Evolutionary conservation across 2,329 filamentous ascomycete genomes (phyloP).

Genomic region (Aspergillus tanneri): DNA sequence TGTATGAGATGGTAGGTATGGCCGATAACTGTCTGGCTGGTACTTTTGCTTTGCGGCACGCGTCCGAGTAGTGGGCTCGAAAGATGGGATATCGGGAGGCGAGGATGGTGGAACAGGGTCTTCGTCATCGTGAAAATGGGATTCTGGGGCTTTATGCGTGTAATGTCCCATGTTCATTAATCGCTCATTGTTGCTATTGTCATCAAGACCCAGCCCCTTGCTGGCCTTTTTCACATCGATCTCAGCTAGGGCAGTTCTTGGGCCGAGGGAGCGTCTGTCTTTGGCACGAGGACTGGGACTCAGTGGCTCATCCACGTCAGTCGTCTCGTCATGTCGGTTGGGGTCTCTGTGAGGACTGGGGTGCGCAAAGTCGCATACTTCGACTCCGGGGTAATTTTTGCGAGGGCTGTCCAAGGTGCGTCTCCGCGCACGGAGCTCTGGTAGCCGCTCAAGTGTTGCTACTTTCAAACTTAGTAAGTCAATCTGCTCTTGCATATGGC

Average conservation of each 20-base stretch:
- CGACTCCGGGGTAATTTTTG: conserved; percentile 31
- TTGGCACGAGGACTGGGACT: conserved; percentile 40
- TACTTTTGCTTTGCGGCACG: conserved; percentile 23
- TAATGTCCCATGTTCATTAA: conserved; percentile 23
- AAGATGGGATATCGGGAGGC: conserved; percentile 28
- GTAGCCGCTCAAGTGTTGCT: conserved; percentile 28
- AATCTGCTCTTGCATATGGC: conserved; percentile 41
- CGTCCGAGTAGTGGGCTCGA: conserved; percentile 24
- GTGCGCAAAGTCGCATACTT: conserved; percentile 27
- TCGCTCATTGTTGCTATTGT: conserved; percentile 24
- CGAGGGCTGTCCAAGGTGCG: conserved; percentile 29
- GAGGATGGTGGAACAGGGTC: conserved; percentile 31
- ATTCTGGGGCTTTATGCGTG: conserved; percentile 17
- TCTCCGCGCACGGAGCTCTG: conserved; percentile 19
- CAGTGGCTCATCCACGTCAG: conserved; percentile 33
- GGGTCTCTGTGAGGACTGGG: conserved; percentile 21
- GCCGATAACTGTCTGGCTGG: conserved; percentile 23
- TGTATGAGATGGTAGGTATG: conserved; percentile 25
- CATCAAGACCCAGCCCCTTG: conserved; percentile 20
- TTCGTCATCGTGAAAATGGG: conserved; percentile 16
- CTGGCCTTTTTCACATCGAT: conserved; percentile 26
- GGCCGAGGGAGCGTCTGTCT: conserved; percentile 19
- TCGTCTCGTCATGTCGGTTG: conserved; percentile 24
- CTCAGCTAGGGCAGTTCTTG: conserved; percentile 15
- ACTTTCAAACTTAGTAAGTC: conserved; percentile 36